Evolutionary conservation across 1,284 basidiomycete species (phyloP).

Genomic region (Tilletiopsis washingtonensis): DNA sequence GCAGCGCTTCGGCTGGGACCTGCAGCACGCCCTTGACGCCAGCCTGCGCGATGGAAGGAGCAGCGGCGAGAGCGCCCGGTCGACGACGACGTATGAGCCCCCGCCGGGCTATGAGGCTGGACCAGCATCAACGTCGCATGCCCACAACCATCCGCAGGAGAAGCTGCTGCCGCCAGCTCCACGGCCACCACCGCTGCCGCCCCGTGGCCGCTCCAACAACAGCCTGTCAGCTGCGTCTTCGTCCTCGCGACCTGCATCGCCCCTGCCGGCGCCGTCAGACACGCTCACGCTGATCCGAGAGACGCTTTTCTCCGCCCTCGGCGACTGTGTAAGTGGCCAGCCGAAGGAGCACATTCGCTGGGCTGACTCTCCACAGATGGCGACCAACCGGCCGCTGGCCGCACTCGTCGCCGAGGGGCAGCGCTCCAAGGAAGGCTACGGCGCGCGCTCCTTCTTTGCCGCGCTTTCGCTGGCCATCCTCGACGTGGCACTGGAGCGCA

Average conservation of each 20-base stretch:
- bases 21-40: constrained; percentile 2
- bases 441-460: constrained; percentile 5
- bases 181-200: background rate
- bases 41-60: too few species aligned
- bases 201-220: too few species aligned
- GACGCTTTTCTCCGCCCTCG: constrained; percentile 7
- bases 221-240: too few species aligned
- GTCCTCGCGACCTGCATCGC: background rate
- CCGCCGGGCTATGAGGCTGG: constrained; percentile 4
- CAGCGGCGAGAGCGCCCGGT: background rate
- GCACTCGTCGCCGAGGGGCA: background rate
- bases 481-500: constrained; percentile 5
- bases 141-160: background rate
- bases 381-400: constrained; percentile 3
- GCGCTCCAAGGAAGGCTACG: background rate
- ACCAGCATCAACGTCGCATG: background rate
- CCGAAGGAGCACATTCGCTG: background rate
- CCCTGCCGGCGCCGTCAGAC: background rate
- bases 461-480: constrained; percentile 8
- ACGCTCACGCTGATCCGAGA: constrained; percentile 8
- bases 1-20: constrained; percentile 4
- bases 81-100: background rate
- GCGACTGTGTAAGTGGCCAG: background rate
- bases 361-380: background rate
- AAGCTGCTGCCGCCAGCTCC: background rate